Percentiles rank a stretch among this genome's conserved stretches.
phyloP scores from a whole-genome alignment of 345 rosid species.

The Acer saccharum region DNA sequence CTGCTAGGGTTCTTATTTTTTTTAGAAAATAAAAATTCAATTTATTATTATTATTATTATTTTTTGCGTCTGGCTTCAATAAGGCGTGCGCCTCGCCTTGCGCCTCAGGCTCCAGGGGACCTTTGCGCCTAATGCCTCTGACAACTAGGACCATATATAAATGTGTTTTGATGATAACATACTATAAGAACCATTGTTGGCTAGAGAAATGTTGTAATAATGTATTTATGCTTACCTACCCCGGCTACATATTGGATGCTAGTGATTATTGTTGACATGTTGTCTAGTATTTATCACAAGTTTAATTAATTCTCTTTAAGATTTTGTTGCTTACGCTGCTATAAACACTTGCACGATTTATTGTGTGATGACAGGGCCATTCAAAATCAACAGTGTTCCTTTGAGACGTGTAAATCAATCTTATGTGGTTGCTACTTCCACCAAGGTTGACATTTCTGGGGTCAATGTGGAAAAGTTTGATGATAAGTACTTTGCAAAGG shows the following conservation, averaged over 20 bases:
- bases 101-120: too few species aligned
- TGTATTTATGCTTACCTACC: too few species aligned
- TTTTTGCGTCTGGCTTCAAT: too few species aligned
- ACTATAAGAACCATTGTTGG: background rate
- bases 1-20: too few species aligned
- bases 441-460: constrained; percentile 68
- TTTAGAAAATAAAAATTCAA: too few species aligned
- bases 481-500: constrained; percentile 68
- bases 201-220: background rate
- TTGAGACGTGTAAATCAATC: constrained; percentile 67
- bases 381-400: constrained; percentile 79
- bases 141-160: background rate
- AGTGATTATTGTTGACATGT: background rate
- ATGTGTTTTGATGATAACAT: background rate
- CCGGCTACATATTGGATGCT: background rate
- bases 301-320: background rate
- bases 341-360: background rate
- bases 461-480: constrained; percentile 54
- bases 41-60: too few species aligned
- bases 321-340: background rate
- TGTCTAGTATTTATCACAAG: background rate
- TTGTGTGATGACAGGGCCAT: constrained; percentile 51
- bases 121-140: too few species aligned
- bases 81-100: too few species aligned
- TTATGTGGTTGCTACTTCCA: constrained; percentile 68